Base-by-base conservation (phyloP, 2,329 filamentous ascomycete species). In the Ophiostoma tasmaniense region DNA sequence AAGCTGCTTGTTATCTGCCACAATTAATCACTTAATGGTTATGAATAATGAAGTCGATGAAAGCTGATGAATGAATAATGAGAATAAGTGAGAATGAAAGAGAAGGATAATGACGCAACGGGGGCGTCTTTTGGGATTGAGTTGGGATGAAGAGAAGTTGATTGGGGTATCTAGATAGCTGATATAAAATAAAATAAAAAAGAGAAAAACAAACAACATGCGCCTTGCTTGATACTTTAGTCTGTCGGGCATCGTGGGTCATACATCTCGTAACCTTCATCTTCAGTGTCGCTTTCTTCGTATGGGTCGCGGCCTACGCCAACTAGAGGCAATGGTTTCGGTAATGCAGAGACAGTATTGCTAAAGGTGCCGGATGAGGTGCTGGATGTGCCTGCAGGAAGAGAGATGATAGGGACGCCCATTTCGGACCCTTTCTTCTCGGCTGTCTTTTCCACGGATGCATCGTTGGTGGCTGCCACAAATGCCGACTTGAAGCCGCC, bases 401-500 rank as follows among this genome's bases (percentile, higher is more conserved):
- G 22, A 17, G 64, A 10, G 6, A 55, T 39, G 64, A 64, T 39
- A 0, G 69, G 62, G 3, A 37, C 25, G 5, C 50, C 50, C 50
- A 55, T 55, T 14, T 55, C 50, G 0, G 42, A 65, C 7, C 30
- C 22, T 45, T n/a, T 28, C 13, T 61, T n/a, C 33, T 33, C 33
- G 17, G 33, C 20, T 2, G 35, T 6, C 13, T 33, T 33, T 8
- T 33, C 45, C 77, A 33, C 82, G 25, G 61, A 5, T 64, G 20
- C n/a, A 8, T 14, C 61, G 20, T 64, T 33, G 17, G 30, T 82
- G 1, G 83, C 83, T 1, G 85, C 80, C 4, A 84, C 84, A 80
- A 93, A 91, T 1, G 90, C 90, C 74, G 88, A 90, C 79, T 92
- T 93, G 78, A 93, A 93, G 0, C 91, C 91, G 1, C 89, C 89